phyloP scores from a whole-genome alignment of 371 early-diverging fungal species.

The Funneliformis caledonium region DNA sequence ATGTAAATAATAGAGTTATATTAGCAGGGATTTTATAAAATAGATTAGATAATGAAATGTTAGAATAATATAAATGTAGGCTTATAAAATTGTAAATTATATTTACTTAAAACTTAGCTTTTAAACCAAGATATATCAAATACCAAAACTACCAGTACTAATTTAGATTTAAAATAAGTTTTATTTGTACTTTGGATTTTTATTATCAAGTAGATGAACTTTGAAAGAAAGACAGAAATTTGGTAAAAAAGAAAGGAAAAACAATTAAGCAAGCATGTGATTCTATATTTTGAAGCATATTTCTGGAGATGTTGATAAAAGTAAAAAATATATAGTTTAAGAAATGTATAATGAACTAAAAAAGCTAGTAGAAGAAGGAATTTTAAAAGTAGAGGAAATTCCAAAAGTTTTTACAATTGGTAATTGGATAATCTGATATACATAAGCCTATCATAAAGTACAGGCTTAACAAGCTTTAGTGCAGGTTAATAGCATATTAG shows the following conservation, averaged over 20 bases:
- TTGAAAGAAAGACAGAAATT: slow-evolving; percentile 5
- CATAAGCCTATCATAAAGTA: neutral
- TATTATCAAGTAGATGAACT: neutral
- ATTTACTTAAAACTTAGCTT: too few relatives aligned
- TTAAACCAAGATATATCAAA: too few relatives aligned
- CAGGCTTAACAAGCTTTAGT: neutral
- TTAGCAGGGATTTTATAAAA: too few relatives aligned
- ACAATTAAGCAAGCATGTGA: neutral
- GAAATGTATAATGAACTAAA: slow-evolving; percentile 5
- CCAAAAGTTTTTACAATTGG: neutral
- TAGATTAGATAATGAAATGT: too few relatives aligned
- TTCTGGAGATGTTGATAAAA: neutral
- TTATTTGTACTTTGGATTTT: too few relatives aligned
- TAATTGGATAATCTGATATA: neutral
- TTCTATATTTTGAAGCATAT: neutral
- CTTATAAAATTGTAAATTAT: too few relatives aligned
- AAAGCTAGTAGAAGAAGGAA: neutral
- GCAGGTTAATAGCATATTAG: too few relatives aligned
- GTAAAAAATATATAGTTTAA: neutral
- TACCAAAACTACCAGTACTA: too few relatives aligned
- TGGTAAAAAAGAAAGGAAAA: neutral
- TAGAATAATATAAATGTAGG: too few relatives aligned
- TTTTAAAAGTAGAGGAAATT: neutral
- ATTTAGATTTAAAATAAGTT: too few relatives aligned
- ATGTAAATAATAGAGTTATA: too few relatives aligned